Base-by-base conservation (phyloP, 805 yeast genomes). In the Starmerella powellii region DNA sequence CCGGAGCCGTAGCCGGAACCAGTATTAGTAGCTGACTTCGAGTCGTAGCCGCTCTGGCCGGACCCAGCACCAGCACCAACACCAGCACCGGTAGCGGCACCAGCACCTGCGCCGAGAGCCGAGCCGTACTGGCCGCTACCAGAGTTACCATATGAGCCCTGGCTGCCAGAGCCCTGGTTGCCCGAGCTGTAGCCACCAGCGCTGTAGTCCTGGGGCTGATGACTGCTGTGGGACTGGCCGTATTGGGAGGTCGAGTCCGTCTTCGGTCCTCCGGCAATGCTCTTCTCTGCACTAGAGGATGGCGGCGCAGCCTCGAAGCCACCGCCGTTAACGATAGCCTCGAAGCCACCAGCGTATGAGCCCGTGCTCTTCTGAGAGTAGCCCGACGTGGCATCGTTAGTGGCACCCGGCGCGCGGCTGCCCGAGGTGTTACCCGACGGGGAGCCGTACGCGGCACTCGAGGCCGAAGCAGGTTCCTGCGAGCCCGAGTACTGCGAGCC, bases 241-340 rank as follows among this genome's bases (percentile, higher is more conserved):
- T 6, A 6, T 6, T 6, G 6, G 26, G 42, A 47, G 39, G 40
- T 41, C 34, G 40, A 17, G 34, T 42, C 41, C n/a, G 26, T 5
- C 36, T 29, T 28, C 17, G 42, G 41, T n/a, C 45, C 45, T 13
- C 45, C 45, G 16, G 45, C 41, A 33, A 42, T 28, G 34, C 38
- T 32, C 4, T 30, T n/a, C 37, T 42, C 45, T n/a, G 42, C 38
- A 8, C 33, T 19, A 24, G 11, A 26, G 8, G 31, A 23, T 12
- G 48, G 37, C 5, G 46, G 37, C 3, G 48, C 48, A 12, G 45
- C 45, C 37, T 38, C 43, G 39, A 45, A 45, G 28, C 46, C 48
- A 23, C 38, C 45, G 24, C 38, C 40, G 28, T 38, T 31, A 31
- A 45, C 34, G 36, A 45, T 38, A 30, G 34, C 37, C 45, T 45